Evolutionary conservation across 2,329 filamentous ascomycete species (phyloP).

Genomic region (Pseudofabraea citricarpa): DNA sequence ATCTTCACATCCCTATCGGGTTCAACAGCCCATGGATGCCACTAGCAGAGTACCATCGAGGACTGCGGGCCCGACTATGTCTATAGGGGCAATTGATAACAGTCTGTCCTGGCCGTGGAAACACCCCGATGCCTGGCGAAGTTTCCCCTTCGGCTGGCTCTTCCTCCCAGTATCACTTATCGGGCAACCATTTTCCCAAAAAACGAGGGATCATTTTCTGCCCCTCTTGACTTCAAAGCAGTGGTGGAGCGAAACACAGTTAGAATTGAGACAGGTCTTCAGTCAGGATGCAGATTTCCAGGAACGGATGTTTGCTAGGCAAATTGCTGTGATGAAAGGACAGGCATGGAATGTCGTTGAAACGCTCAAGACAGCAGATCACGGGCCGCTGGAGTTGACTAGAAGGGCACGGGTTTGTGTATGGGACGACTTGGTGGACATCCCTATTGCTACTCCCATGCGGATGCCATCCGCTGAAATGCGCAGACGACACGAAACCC

Average conservation of each 20-base stretch:
- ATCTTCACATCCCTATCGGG: constrained; percentile 62
- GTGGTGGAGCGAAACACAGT: constrained; percentile 95
- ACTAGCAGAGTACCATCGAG: constrained; percentile 42
- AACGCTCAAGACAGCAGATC: constrained; percentile 86
- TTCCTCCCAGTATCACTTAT: constrained; percentile 96
- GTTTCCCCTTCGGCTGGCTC: constrained; percentile 97
- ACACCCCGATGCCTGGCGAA: constrained; percentile 83
- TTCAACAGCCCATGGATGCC: constrained; percentile 81
- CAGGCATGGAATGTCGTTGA: constrained; percentile 99
- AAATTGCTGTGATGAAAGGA: constrained; percentile 98
- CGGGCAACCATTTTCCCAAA: constrained; percentile 91
- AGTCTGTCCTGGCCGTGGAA: constrained; percentile 99
- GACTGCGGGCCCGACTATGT: constrained; percentile 46
- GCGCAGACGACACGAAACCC: constrained; percentile 58
- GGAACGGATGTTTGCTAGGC: constrained; percentile 97
- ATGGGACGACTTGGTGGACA: constrained; percentile 96
- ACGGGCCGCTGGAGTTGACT: constrained; percentile 90
- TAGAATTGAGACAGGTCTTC: constrained; percentile 81
- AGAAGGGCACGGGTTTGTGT: constrained; percentile 87
- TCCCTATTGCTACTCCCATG: constrained; percentile 90
- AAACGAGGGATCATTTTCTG: constrained; percentile 91
- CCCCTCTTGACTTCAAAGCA: constrained; percentile 88
- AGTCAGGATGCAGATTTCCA: constrained; percentile 93
- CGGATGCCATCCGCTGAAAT: constrained; percentile 80
- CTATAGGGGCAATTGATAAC: constrained; percentile 93